Evolutionary conservation across 139 green algal genomes (phyloP).

Genomic region (Haematococcus sp.): DNA sequence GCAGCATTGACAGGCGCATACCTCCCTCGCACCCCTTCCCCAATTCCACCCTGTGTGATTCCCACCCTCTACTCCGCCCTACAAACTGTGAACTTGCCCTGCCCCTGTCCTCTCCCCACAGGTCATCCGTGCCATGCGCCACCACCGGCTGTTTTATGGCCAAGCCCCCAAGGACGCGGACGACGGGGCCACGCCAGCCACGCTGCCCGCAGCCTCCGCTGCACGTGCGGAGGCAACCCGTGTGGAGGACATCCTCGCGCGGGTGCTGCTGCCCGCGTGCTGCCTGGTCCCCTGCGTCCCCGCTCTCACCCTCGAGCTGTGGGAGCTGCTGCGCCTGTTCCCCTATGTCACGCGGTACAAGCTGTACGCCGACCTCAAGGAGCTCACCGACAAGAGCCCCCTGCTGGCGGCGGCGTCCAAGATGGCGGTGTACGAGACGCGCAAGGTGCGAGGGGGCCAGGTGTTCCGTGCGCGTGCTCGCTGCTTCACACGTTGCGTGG

Average conservation of each 20-base stretch:
- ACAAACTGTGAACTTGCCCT: too few species aligned
- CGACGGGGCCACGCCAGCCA: background rate
- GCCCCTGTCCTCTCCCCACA: background rate
- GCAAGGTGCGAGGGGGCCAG: constrained; percentile 31
- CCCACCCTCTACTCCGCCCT: too few species aligned
- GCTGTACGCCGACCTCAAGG: constrained; percentile 53
- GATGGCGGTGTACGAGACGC: constrained; percentile 41
- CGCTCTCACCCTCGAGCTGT: constrained; percentile 60
- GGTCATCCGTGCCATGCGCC: constrained; percentile 38
- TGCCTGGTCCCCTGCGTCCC: constrained; percentile 54
- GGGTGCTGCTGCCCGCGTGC: constrained; percentile 61
- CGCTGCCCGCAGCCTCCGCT: too few species aligned
- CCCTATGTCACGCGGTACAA: constrained; percentile 58
- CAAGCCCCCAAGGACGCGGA: background rate
- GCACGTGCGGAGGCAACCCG: background rate
- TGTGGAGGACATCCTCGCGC: constrained; percentile 46
- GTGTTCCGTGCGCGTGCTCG: too few species aligned
- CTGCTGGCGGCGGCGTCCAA: constrained; percentile 45
- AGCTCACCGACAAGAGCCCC: constrained; percentile 14
- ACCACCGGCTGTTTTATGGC: constrained; percentile 23
- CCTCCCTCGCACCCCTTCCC: too few species aligned
- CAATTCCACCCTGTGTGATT: too few species aligned
- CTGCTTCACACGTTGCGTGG: too few species aligned
- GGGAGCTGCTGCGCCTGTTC: constrained; percentile 65
- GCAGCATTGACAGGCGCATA: too few species aligned